Evolutionary conservation across 495 filamentous ascomycete species (phyloP), one percentile per base, ranked within the genome.

Genomic region (Entonaema liquescens): DNA sequence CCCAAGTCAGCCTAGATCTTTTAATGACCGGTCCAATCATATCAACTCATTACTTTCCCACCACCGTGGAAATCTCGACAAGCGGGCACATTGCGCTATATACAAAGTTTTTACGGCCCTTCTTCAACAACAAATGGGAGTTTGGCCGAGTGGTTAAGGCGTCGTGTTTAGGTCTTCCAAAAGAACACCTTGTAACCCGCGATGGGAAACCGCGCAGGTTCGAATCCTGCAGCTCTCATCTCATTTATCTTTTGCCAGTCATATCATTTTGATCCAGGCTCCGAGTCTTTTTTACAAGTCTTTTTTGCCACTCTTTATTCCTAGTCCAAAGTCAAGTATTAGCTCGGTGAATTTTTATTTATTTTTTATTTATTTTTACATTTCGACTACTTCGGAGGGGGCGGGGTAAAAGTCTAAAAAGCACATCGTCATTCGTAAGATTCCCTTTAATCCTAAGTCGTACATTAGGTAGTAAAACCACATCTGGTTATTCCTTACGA

Each of bases 101-200:
- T 59, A 44, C 7, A 44, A 19, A 7, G 17, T 0, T 12, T 42
- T 3, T 13, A 33, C 8, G 1, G 5, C 23, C n/a, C 35, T 23
- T 36, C n/a, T 58, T 62, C 40, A 40, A 59, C 31, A 52, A 57
- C 15, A 31, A 35, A 55, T 59, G 79, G 74, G 71, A 79, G 74
- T 76, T 74, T 83, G 80, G 80, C 81, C 80, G 80, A 84, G 82
- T 82, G 82, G 81, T 83, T 81, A 83, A 83, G 82, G 82, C 81
- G 81, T 78, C 79, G 81, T 79, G 79, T 84, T 84, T 83, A 83
- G 82, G 81, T 72, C 68, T 69, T 60, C 54, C 47, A 52, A 29
- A 44, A 58, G 66, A 53, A 65, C 49, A 71, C 71, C 74, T 68
- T 73, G 35, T 58, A 63, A 67, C 64, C 70, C 70, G 70, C 70